Evolutionary conservation across 2,329 filamentous ascomycete genomes (phyloP).

Genomic region (Ploettnerulaceae sp.): DNA sequence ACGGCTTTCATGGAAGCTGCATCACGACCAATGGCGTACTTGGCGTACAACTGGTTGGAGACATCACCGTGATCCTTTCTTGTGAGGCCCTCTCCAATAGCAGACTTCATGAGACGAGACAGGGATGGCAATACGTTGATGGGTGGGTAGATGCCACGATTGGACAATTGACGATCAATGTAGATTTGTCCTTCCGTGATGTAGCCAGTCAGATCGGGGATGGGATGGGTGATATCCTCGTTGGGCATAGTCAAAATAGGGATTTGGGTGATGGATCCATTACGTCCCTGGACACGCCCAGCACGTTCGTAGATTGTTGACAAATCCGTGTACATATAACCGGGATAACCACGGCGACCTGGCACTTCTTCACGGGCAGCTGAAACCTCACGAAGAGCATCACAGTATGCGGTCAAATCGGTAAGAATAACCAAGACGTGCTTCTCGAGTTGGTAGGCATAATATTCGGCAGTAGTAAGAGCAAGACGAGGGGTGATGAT

Average conservation of each 20-base stretch:
- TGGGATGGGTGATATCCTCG: constrained; percentile 98
- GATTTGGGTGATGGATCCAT: constrained; percentile 98
- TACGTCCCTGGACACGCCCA: constrained; percentile 92
- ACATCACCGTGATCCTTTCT: constrained; percentile 97
- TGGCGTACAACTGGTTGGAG: constrained; percentile 98
- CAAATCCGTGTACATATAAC: constrained; percentile 99
- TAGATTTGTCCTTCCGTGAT: constrained; percentile 99
- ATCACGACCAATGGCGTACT: constrained; percentile 98
- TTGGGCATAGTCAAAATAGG: constrained; percentile 99
- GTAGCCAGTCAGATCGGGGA: constrained; percentile 97
- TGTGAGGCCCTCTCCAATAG: constrained; percentile 95
- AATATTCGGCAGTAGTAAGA: constrained; percentile 97
- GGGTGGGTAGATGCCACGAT: constrained; percentile 96
- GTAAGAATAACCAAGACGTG: constrained; percentile 98
- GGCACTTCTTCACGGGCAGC: constrained; percentile 98
- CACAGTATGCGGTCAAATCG: constrained; percentile 95
- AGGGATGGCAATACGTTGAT: constrained; percentile 98
- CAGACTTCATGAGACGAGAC: constrained; percentile 99
- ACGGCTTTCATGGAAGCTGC: constrained; percentile 99
- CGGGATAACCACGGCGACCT: constrained; percentile 96
- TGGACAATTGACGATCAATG: constrained; percentile 86
- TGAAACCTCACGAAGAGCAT: constrained; percentile 97
- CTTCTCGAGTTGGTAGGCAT: constrained; percentile 99
- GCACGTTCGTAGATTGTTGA: constrained; percentile 99
- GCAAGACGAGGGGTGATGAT: constrained; percentile 99